Evolutionary conservation across 2,329 filamentous ascomycete species (phyloP).

Genomic region (Aspergillus sp.): DNA sequence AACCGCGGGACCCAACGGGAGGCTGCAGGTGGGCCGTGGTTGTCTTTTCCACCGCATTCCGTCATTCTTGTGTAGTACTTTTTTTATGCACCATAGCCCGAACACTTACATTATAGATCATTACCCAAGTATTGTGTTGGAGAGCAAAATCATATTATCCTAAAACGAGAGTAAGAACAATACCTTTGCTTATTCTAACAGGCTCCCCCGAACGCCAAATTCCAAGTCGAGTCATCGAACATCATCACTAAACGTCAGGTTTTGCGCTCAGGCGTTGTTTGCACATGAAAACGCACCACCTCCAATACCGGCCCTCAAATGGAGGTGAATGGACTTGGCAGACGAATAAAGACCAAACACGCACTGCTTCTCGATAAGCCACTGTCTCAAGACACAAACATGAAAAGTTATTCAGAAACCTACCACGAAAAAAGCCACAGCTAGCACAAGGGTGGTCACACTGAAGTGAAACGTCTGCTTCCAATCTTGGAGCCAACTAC

Average conservation of each 20-base stretch:
- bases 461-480: conserved; percentile 13
- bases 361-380: conserved; percentile 12
- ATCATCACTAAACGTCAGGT: no score
- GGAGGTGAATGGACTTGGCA: conserved; percentile 13
- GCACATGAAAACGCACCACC: conserved; percentile 14
- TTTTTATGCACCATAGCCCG: no score
- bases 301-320: conserved; percentile 8
- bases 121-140: no score
- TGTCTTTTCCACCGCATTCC: not conserved
- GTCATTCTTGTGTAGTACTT: not conserved
- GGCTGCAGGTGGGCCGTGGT: not conserved
- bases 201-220: no score
- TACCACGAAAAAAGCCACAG: conserved; percentile 10
- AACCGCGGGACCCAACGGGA: not conserved
- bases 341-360: conserved; percentile 20
- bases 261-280: conserved; percentile 7
- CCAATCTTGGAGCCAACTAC: conserved; percentile 12
- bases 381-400: not conserved
- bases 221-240: no score
- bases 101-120: no score
- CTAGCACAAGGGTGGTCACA: conserved; percentile 9
- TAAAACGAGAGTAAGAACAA: no score
- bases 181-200: no score
- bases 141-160: no score
- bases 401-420: not conserved